phyloP scores from a whole-genome alignment of 176 grass and related monocot species.

The Otatea glauca region DNA sequence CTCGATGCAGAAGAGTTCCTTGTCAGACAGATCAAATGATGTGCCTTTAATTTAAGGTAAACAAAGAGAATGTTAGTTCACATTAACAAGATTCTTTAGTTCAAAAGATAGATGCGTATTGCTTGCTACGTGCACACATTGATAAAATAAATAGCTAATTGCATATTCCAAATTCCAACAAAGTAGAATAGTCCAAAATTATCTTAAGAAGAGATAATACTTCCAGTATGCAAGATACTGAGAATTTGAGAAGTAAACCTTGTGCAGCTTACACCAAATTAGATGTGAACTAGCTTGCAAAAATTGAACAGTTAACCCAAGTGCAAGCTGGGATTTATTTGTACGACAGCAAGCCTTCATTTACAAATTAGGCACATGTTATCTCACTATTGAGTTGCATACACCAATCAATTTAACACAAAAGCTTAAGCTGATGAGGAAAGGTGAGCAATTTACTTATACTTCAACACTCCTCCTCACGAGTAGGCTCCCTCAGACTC shows the following conservation, averaged over 20 bases:
- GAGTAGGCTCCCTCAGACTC: too few relatives aligned
- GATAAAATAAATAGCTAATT: constrained; percentile 10
- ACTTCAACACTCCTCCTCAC: too few relatives aligned
- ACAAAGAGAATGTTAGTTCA: constrained; percentile 34
- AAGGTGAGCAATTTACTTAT: too few relatives aligned
- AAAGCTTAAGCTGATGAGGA: too few relatives aligned
- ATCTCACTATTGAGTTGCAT: neutral
- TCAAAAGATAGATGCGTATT: neutral
- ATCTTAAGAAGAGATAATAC: neutral
- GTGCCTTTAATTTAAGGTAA: constrained; percentile 55
- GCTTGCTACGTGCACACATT: neutral
- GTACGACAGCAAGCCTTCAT: neutral
- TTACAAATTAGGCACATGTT: neutral
- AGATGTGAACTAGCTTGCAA: neutral
- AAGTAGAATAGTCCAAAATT: constrained; percentile 20
- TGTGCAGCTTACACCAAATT: neutral
- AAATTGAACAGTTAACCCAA: neutral
- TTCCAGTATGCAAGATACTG: constrained; percentile 12
- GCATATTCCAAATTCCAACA: neutral
- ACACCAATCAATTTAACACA: too few relatives aligned
- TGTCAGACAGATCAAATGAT: constrained; percentile 90
- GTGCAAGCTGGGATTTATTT: neutral
- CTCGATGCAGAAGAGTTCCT: constrained; percentile 92
- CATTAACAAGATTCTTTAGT: neutral
- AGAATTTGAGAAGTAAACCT: constrained; percentile 21